Percentiles rank a stretch among this genome's conserved stretches.
These are phyloP conservation scores for Yarrowia sp. DNA, from an alignment of 805 yeast genomes.

Conservation along the genomic window DNA sequence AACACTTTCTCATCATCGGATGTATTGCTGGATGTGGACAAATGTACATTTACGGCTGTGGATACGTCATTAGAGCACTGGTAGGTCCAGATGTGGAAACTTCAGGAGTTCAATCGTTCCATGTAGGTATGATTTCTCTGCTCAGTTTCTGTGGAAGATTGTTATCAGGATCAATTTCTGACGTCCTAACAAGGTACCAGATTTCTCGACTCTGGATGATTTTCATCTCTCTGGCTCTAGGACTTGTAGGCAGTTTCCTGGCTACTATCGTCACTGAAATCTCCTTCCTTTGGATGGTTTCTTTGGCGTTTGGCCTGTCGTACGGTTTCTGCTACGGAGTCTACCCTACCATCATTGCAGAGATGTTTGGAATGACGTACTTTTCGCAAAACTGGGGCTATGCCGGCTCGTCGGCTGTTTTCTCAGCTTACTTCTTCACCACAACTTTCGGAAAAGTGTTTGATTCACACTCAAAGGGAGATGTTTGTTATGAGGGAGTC, in stretches of 20 bases:
- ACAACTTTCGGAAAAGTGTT: slow-evolving; percentile 60
- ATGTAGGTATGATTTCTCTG: slow-evolving; percentile 65
- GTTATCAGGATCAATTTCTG: slow-evolving; percentile 61
- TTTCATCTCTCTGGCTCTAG: slow-evolving; percentile 50
- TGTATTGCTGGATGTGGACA: slow-evolving; percentile 66
- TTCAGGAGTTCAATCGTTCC: slow-evolving; percentile 47
- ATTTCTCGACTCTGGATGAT: slow-evolving; percentile 55
- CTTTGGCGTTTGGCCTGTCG: slow-evolving; percentile 61
- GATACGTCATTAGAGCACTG: slow-evolving; percentile 62
- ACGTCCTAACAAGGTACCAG: slow-evolving; percentile 49
- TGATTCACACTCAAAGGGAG: slow-evolving; percentile 41
- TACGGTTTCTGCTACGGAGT: slow-evolving; percentile 73
- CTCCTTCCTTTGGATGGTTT: slow-evolving; percentile 46
- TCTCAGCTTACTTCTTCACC: slow-evolving; percentile 59
- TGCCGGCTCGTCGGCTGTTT: slow-evolving; percentile 61
- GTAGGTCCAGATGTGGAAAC: slow-evolving; percentile 30
- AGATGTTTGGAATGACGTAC: slow-evolving; percentile 59
- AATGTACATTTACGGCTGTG: slow-evolving; percentile 70
- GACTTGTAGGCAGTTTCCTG: slow-evolving; percentile 51
- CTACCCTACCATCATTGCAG: slow-evolving; percentile 68
- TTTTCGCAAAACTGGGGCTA: slow-evolving; percentile 75
- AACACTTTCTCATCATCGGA: slow-evolving; percentile 45
- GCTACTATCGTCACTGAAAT: slow-evolving; percentile 43
- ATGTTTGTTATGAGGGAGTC: slow-evolving; percentile 2
- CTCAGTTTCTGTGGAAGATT: slow-evolving; percentile 67